phyloP scores from a whole-genome alignment of 2,329 filamentous ascomycete species.

The Trichoderma polysporum region DNA sequence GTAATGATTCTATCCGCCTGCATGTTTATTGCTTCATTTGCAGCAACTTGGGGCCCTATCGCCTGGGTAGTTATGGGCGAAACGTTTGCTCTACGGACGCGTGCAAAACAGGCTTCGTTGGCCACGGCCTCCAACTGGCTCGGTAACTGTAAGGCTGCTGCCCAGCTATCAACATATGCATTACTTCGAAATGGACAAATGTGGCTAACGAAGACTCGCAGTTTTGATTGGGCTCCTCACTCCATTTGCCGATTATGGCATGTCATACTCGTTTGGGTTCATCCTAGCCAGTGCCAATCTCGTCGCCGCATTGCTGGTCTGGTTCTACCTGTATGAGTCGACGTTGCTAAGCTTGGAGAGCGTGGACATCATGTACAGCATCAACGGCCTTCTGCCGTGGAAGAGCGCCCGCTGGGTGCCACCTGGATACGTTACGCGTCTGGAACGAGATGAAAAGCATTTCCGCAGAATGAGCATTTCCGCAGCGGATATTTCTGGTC shows the following conservation, averaged over 20 bases:
- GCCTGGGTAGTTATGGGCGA: conserved; percentile 68
- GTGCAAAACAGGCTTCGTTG: conserved; percentile 55
- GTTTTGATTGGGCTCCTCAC: conserved; percentile 68
- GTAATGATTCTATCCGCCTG: conserved; percentile 72
- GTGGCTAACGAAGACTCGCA: conserved; percentile 21
- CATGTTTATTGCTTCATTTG: conserved; percentile 73
- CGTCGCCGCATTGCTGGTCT: conserved; percentile 58
- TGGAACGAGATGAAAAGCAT: conserved; percentile 35
- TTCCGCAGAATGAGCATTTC: conserved; percentile 27
- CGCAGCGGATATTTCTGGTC: neutral
- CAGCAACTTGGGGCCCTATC: conserved; percentile 67
- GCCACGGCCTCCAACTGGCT: conserved; percentile 57
- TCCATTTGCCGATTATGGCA: conserved; percentile 61
- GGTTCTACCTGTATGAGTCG: conserved; percentile 69
- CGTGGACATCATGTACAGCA: conserved; percentile 69
- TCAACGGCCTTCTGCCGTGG: conserved; percentile 58
- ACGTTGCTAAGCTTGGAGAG: conserved; percentile 67
- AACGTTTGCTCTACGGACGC: conserved; percentile 59
- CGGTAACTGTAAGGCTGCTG: conserved; percentile 52
- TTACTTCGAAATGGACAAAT: neutral
- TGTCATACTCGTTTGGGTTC: conserved; percentile 64
- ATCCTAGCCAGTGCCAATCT: conserved; percentile 65
- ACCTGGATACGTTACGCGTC: conserved; percentile 44
- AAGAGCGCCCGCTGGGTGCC: conserved; percentile 55
- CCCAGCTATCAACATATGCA: neutral